phyloP scores from a whole-genome alignment of 2,329 filamentous ascomycete species.

The Rosellinia necatrix region DNA sequence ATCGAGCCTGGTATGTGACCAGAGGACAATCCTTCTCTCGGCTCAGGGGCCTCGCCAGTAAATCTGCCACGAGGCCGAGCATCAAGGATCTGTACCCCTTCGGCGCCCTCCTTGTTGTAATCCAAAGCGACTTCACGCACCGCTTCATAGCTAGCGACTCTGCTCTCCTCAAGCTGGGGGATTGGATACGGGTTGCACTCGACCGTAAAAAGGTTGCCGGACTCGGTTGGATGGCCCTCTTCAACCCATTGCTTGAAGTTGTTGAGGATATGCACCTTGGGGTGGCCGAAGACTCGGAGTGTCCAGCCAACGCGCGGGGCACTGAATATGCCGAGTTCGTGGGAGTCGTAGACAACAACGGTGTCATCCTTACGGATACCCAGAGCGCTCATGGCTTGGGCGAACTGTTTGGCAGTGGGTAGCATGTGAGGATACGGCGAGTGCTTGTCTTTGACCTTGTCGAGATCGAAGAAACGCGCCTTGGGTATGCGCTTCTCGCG shows the following conservation, averaged over 20 bases:
- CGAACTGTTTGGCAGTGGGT: slow-evolving; percentile 78
- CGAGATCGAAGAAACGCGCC: slow-evolving; percentile 94
- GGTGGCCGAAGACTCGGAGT: slow-evolving; percentile 85
- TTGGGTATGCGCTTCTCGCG: slow-evolving; percentile 82
- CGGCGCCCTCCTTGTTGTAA: slow-evolving; percentile 78
- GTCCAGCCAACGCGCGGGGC: slow-evolving; percentile 96
- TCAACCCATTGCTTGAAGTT: slow-evolving; percentile 96
- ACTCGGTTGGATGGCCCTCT: slow-evolving; percentile 79
- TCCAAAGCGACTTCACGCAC: slow-evolving; percentile 78
- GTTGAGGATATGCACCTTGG: slow-evolving; percentile 86
- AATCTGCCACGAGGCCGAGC: slow-evolving; percentile 81
- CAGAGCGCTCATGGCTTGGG: slow-evolving; percentile 83
- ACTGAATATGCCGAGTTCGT: slow-evolving; percentile 91
- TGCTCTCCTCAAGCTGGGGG: slow-evolving; percentile 61
- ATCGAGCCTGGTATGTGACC: slow-evolving; percentile 91
- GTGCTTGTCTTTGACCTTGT: slow-evolving; percentile 84
- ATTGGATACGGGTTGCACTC: slow-evolving; percentile 69
- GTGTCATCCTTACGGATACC: slow-evolving; percentile 87
- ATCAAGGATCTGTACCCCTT: slow-evolving; percentile 87
- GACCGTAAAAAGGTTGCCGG: slow-evolving; percentile 72
- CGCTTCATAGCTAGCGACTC: slow-evolving; percentile 81
- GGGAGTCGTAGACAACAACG: slow-evolving; percentile 91
- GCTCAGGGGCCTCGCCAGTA: slow-evolving; percentile 82
- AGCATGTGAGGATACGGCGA: slow-evolving; percentile 98
- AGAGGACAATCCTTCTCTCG: slow-evolving; percentile 80